phyloP scores from a whole-genome alignment of 192 early-diverging fungal species.

The Podila clonocystis region DNA sequence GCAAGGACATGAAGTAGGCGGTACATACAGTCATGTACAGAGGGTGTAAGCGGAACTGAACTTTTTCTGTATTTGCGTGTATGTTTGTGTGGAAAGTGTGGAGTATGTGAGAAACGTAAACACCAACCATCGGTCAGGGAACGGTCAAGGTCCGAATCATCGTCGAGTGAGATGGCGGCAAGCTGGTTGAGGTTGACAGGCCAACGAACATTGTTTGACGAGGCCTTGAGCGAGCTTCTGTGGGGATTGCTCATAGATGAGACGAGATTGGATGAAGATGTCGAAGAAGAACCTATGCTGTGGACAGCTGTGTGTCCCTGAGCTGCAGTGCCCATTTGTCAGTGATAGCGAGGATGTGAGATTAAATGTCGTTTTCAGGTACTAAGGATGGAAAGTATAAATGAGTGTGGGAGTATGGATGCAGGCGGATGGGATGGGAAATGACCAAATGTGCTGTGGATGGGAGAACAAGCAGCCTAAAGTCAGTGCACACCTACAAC shows the following conservation, averaged over 20 bases:
- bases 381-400: background rate
- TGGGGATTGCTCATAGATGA: slow-evolving; percentile 2
- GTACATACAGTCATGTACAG: too few species aligned
- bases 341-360: background rate
- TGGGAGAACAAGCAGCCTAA: too few species aligned
- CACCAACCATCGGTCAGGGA: slow-evolving; percentile 41
- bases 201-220: slow-evolving; percentile 34
- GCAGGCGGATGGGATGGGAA: background rate
- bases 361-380: background rate
- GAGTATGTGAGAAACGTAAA: background rate
- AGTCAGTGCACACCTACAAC: too few species aligned
- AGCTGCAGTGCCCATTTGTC: too few species aligned
- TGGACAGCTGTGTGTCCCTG: background rate
- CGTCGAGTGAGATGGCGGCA: slow-evolving; percentile 44
- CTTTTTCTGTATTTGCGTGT: too few species aligned
- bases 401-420: background rate
- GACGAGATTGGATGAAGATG: background rate
- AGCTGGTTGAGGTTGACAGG: slow-evolving; percentile 50
- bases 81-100: too few species aligned
- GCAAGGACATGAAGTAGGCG: too few species aligned
- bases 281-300: background rate
- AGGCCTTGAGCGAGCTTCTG: slow-evolving; percentile 25
- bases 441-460: too few species aligned
- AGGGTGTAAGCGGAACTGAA: too few species aligned
- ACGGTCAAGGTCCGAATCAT: slow-evolving; percentile 50